phyloP scores from a whole-genome alignment of 2,329 filamentous ascomycete species.

The Myriosclerotinia scirpicola region DNA sequence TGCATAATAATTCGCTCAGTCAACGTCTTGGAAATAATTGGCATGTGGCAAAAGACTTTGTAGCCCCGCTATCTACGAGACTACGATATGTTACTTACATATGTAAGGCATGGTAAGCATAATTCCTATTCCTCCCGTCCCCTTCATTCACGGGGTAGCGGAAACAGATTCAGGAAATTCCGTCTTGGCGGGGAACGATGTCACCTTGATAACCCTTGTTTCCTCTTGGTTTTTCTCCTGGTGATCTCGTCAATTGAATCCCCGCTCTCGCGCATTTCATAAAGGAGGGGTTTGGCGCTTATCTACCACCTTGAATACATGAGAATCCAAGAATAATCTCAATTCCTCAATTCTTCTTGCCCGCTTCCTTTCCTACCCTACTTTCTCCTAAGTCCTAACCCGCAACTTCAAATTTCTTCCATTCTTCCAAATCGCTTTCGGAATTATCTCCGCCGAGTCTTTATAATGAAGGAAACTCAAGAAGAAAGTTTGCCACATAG shows the following conservation, averaged over 20 bases:
- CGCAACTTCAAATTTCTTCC: neutral
- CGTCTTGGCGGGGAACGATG: constrained; percentile 17
- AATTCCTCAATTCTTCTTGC: neutral
- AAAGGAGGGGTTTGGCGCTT: constrained; percentile 16
- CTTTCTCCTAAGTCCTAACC: neutral
- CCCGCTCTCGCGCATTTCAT: constrained; percentile 10
- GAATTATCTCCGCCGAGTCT: neutral
- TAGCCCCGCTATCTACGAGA: constrained; percentile 13
- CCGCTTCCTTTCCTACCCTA: neutral
- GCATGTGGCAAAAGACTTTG: constrained; percentile 1
- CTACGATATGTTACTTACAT: too few species aligned
- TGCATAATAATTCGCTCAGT: neutral
- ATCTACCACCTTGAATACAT: constrained; percentile 12
- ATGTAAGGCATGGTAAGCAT: too few species aligned
- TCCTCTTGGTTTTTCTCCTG: neutral
- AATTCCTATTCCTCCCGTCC: too few species aligned
- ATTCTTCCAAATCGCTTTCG: neutral
- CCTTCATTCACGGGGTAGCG: constrained; percentile 10
- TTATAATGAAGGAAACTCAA: constrained; percentile 3
- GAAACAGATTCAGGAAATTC: neutral
- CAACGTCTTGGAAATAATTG: constrained; percentile 15
- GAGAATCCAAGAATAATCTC: constrained; percentile 5
- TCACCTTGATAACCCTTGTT: neutral
- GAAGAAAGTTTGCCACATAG: constrained; percentile 8
- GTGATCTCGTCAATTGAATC: neutral